Base-by-base conservation (phyloP, 306 rosid genomes). In the Prunus kanzakura region DNA sequence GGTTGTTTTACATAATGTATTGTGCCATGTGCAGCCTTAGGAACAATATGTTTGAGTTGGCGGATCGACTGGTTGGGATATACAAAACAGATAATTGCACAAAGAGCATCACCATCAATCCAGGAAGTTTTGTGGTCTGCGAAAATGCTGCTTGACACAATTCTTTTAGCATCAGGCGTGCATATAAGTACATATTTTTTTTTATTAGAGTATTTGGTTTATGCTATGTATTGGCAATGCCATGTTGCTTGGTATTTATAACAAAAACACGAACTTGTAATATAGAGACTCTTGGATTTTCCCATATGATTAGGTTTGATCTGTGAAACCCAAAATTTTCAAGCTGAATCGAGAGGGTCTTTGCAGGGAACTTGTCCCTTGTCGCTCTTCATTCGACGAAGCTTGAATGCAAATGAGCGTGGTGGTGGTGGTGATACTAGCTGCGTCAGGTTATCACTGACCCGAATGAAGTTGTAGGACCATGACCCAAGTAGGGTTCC, bases 41-140 rank as follows among this genome's bases (percentile, higher is more conserved):
- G 85, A 95, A 90, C 89, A 95, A 92, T 64, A 95, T 95, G 99
- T 95, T 95, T 81, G 99, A 95, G 84, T 79, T 92, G 86, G 99
- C 97, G 4, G 97, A 95, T 86, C 82, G 99, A 67, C 91, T 92
- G 15, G 97, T 95, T 49, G 99, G 97, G 69, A 95, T 95, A 56
- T 95, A 92, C 81, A 95, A 95, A 68, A 92, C 97, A 55, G 97
- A 92, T 76, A 90, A 90, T 69, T 95, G 98, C 91, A 95, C 98
- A 13, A 95, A 95, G 78, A 95, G 98, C 86, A 90, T 90, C 64
- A 95, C 97, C 35, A 90, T 95, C 60, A 84, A 95, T 83, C 97
- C 97, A 0, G 86, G 83, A 32, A 90, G 91, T 84, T 92, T 95
- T 76, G 93, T 77, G 15, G 91, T 90, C 4, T 92, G 91, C 72